Conservation (phyloP, 495 filamentous ascomycete species). For the Hypoxylon lienhwacheense region DNA sequence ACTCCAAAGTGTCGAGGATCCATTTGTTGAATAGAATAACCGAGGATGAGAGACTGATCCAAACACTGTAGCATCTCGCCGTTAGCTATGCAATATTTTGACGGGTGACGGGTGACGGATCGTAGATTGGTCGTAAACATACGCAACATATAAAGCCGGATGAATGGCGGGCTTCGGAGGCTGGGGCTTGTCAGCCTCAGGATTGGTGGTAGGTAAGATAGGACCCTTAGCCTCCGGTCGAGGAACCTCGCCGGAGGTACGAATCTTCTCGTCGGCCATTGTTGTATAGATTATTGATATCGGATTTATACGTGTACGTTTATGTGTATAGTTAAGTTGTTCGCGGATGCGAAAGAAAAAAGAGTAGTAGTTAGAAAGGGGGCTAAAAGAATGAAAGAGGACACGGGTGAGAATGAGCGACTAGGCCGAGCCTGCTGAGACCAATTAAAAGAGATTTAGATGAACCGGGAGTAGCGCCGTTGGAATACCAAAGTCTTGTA, state of each 20-base stretch:
- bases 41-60: constrained; percentile 88
- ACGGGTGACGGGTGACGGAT: not conserved
- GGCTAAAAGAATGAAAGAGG: constrained; percentile 33
- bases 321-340: not conserved
- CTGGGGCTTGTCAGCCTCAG: constrained; percentile 64
- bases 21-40: constrained; percentile 99
- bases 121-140: constrained; percentile 47
- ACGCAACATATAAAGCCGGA: constrained; percentile 88
- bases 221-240: constrained; percentile 58
- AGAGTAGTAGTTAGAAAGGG: constrained; percentile 53
- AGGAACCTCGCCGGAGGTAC: constrained; percentile 72
- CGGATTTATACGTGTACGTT: not conserved
- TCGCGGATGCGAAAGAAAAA: constrained; percentile 43
- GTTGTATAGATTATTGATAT: constrained; percentile 36
- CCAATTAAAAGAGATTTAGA: constrained; percentile 33
- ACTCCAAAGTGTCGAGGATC: constrained; percentile 80
- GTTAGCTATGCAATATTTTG: constrained; percentile 13
- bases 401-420: constrained; percentile 34
- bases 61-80: constrained; percentile 60
- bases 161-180: constrained; percentile 68
- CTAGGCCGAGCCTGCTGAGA: constrained; percentile 36
- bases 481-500: not conserved
- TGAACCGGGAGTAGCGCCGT: constrained; percentile 19
- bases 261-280: constrained; percentile 73
- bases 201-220: constrained; percentile 78